Percentiles rank a stretch among this genome's conserved stretches.
Evolutionary conservation across 768 basidiomycete genomes (phyloP).

Genomic region (Russula virescens): DNA sequence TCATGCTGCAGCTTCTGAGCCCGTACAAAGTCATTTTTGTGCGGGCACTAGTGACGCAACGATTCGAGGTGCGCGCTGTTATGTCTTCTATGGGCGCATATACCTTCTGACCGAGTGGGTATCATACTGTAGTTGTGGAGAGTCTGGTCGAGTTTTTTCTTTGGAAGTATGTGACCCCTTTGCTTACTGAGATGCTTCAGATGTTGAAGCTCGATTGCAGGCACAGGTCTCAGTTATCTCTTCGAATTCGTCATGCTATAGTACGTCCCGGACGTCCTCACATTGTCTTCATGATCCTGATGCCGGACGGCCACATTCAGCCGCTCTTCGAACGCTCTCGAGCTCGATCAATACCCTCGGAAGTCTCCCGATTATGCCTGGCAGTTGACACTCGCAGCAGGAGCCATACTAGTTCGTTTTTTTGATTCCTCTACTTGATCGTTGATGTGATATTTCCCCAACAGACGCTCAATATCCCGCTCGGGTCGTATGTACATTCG

Average conservation of each 20-base stretch:
- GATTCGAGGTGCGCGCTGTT: conserved; percentile 46
- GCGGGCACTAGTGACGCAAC: conserved; percentile 37
- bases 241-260: conserved; percentile 72
- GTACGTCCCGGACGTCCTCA: conserved; percentile 34
- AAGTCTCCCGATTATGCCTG: conserved; percentile 74
- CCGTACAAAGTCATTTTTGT: conserved; percentile 53
- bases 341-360: conserved; percentile 49
- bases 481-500: conserved; percentile 49
- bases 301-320: conserved; percentile 34
- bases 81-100: not conserved
- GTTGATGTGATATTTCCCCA: not conserved
- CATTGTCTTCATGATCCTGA: not conserved
- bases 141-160: conserved; percentile 65
- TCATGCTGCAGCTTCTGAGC: conserved; percentile 48
- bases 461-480: conserved; percentile 54
- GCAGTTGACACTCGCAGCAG: conserved; percentile 55
- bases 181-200: not conserved
- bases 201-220: conserved; percentile 28
- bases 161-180: conserved; percentile 43
- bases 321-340: conserved; percentile 59
- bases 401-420: conserved; percentile 48
- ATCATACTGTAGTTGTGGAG: conserved; percentile 55
- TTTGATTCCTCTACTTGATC: not conserved
- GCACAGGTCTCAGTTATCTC: conserved; percentile 47
- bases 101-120: not conserved